Evolutionary conservation across 2,329 filamentous ascomycete genomes (phyloP).

Genomic region (Alternaria novae-zelandiae): DNA sequence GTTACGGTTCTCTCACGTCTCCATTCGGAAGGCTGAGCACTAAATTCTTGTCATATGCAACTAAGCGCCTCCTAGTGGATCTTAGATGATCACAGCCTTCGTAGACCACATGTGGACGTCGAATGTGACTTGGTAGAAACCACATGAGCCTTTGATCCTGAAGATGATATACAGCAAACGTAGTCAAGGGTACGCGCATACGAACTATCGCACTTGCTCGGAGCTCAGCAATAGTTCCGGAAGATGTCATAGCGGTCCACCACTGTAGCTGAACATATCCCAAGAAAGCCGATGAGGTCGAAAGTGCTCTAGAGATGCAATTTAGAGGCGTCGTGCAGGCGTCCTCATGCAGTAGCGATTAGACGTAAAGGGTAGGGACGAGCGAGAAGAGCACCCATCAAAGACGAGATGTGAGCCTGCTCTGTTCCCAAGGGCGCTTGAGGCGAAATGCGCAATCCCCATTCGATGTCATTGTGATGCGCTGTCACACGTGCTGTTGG

Average conservation of each 20-base stretch:
- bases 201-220: not conserved
- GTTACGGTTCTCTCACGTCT: not conserved
- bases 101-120: not conserved
- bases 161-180: not conserved
- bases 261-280: not conserved
- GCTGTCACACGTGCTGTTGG: constrained; percentile 12
- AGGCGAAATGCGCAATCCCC: not conserved
- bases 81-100: not conserved
- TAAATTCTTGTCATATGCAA: not conserved
- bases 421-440: constrained; percentile 1
- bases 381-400: not conserved
- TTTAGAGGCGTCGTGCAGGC: not conserved
- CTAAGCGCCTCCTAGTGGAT: constrained; percentile 3
- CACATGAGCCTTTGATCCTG: not conserved
- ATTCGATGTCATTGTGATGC: constrained; percentile 4
- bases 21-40: not conserved
- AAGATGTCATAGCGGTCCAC: not conserved
- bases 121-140: not conserved
- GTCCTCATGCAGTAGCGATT: not conserved
- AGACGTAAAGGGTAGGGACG: not conserved
- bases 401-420: not conserved
- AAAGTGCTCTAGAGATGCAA: not conserved
- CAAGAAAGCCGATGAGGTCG: not conserved
- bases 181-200: not conserved
- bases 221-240: not conserved